Evolutionary conservation across 768 basidiomycete genomes (phyloP), one percentile per base, ranked within the genome.

Genomic region (Pulveroboletus sp.): DNA sequence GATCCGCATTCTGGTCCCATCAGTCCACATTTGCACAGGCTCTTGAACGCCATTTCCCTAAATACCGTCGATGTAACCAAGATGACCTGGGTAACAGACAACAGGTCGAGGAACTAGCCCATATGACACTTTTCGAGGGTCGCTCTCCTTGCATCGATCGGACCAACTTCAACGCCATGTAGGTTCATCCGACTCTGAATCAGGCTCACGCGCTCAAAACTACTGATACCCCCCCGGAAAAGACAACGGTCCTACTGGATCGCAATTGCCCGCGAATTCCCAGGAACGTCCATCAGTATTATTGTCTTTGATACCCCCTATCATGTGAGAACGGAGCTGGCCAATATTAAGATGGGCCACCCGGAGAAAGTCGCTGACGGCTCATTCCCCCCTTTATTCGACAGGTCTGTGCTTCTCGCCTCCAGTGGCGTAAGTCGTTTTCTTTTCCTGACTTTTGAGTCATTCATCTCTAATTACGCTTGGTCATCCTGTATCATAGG

Each of bases 261-360:
- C 57, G 65, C 77, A 54, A 87, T 91, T 52, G 86, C 85, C 13
- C 76, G 71, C 54, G 78, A 79, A 57, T 84, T 81, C 61, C 80
- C 83, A 45, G 78, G 75, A 50, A 83, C 78, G 43, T 67, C 70
- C 45, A 71, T 85, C 51, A 88, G 85, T 80, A 78, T 85, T 68
- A 77, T 91, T 69, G 81, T 86, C 55, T 88, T 89, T 57, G 82
- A 89, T 63, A 86, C 80, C 5, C 84, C 85, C 51, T 84, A 85
- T 68, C 76, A 86, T 68, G 87, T 88, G 59, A 72, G 76, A 59
- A 53, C 53, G 47, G 55, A 32, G 31, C 20, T 39, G 42, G 41
- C 45, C 17, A 17, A 26, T 22, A 42, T 42, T 30, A n/a, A 20
- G 36, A 26, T 47, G 38, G 30, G 27, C 41, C 41, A 39, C 10